Conservation (phyloP, 2,329 filamentous ascomycete genomes). For the Fusarium hainanense region DNA sequence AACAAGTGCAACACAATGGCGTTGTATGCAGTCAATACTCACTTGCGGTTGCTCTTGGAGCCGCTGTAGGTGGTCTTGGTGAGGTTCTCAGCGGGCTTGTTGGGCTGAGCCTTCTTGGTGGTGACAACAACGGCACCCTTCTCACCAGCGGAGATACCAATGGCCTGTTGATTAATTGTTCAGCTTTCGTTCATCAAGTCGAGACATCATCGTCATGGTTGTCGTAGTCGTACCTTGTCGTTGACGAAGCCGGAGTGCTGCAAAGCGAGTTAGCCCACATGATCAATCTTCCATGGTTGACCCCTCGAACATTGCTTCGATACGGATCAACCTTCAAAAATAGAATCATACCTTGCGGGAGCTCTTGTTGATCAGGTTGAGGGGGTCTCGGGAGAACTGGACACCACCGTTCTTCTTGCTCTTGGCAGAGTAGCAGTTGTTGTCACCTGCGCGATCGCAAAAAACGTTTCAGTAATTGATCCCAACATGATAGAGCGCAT, state of each 20-base stretch:
- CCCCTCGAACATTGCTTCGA: conserved; percentile 6
- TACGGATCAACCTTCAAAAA: background rate
- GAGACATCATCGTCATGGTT: conserved; percentile 20
- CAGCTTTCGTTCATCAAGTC: conserved; percentile 33
- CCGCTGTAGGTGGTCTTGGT: conserved; percentile 76
- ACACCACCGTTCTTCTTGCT: conserved; percentile 81
- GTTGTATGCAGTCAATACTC: conserved; percentile 37
- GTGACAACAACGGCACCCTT: conserved; percentile 83
- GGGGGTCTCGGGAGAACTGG: conserved; percentile 92
- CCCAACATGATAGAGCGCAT: conserved; percentile 22
- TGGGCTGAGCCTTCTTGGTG: conserved; percentile 82
- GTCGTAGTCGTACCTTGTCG: conserved; percentile 75
- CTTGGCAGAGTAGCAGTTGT: conserved; percentile 95
- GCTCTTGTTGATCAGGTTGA: conserved; percentile 94
- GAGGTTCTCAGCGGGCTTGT: conserved; percentile 77
- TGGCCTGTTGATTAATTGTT: conserved; percentile 67
- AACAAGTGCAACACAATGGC: background rate
- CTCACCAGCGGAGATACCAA: conserved; percentile 80
- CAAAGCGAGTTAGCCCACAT: conserved; percentile 51
- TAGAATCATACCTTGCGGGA: conserved; percentile 78
- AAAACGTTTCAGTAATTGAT: conserved; percentile 41
- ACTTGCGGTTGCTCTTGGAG: conserved; percentile 80
- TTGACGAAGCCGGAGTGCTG: conserved; percentile 94
- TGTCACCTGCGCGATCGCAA: conserved; percentile 69
- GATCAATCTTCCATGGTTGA: background rate